These are phyloP conservation scores for Eucalyptus erythrocorys DNA, from an alignment of 345 rosid genomes.

Conservation along the genomic window DNA sequence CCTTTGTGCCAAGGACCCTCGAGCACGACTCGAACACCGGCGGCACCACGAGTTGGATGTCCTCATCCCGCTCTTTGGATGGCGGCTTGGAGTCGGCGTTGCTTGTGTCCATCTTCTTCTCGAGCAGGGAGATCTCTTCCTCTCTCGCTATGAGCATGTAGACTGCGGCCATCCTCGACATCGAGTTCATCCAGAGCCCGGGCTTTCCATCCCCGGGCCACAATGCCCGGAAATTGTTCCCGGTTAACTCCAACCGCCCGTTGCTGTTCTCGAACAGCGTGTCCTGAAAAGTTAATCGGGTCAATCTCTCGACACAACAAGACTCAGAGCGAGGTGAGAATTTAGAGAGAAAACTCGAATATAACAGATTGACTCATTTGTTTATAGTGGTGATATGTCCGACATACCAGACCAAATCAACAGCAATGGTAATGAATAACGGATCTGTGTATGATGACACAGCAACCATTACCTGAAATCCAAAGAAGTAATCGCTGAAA, in stretches of 20 bases:
- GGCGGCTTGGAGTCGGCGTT: conserved; percentile 1
- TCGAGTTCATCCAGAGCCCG: conserved; percentile 69
- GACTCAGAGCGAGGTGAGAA: neutral
- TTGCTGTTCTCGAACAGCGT: conserved; percentile 43
- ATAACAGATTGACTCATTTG: too few relatives aligned
- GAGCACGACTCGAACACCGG: conserved; percentile 62
- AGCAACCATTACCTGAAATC: neutral
- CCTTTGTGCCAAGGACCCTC: conserved; percentile 32
- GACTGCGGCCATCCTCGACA: conserved; percentile 79
- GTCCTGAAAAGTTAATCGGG: conserved; percentile 33
- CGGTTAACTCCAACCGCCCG: conserved; percentile 55
- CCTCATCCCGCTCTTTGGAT: conserved; percentile 41
- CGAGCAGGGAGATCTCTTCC: conserved; percentile 54
- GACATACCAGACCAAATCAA: too few relatives aligned
- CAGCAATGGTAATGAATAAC: too few relatives aligned
- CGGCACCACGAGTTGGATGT: conserved; percentile 57
- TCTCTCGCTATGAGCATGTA: conserved; percentile 54
- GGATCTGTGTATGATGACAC: too few relatives aligned
- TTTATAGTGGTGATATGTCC: too few relatives aligned
- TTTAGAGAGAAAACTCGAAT: too few relatives aligned
- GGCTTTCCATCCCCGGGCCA: conserved; percentile 96
- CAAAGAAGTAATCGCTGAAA: conserved; percentile 77
- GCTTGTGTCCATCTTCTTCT: conserved; percentile 28
- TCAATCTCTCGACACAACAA: neutral
- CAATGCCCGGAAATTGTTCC: conserved; percentile 39